phyloP scores from a whole-genome alignment of 2,329 filamentous ascomycete species.

The Orbilia ellipsospora region DNA sequence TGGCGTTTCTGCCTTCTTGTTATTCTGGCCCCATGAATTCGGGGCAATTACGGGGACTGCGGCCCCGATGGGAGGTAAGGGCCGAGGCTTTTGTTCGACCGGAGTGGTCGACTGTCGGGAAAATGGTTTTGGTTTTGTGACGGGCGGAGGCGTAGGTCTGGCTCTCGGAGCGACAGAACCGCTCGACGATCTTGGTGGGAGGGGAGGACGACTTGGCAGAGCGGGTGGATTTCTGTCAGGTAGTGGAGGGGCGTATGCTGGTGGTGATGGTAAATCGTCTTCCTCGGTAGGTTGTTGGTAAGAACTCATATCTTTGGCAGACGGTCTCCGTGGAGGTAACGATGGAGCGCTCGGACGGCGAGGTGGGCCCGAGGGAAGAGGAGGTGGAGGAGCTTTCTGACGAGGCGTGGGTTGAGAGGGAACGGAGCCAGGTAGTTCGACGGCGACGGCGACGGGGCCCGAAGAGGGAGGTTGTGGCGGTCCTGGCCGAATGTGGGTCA shows the following conservation, averaged over 20 bases:
- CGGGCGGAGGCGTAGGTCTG: neutral
- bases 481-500: slow-evolving; percentile 37
- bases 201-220: neutral
- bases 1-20: neutral
- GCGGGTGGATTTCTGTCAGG: slow-evolving; percentile 10
- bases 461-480: slow-evolving; percentile 12
- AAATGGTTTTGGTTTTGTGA: slow-evolving; percentile 1
- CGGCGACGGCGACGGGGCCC: neutral
- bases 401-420: neutral
- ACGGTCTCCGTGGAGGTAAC: slow-evolving; percentile 2
- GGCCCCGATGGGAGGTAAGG: slow-evolving; percentile 24
- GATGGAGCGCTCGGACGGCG: slow-evolving; percentile 11
- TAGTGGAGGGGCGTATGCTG: slow-evolving; percentile 20
- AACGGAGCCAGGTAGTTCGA: neutral
- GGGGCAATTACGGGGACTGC: slow-evolving; percentile 12
- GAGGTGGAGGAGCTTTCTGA: slow-evolving; percentile 20
- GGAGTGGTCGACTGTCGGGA: slow-evolving; percentile 2
- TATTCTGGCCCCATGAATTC: slow-evolving; percentile 17
- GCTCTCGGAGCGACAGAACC: neutral
- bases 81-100: slow-evolving; percentile 2
- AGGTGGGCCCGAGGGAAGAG: slow-evolving; percentile 20
- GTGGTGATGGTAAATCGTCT: slow-evolving; percentile 27
- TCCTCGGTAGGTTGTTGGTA: neutral
- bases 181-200: slow-evolving; percentile 8
- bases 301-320: neutral